phyloP scores from a whole-genome alignment of 192 early-diverging fungal species.

The Funneliformis geosporum region DNA sequence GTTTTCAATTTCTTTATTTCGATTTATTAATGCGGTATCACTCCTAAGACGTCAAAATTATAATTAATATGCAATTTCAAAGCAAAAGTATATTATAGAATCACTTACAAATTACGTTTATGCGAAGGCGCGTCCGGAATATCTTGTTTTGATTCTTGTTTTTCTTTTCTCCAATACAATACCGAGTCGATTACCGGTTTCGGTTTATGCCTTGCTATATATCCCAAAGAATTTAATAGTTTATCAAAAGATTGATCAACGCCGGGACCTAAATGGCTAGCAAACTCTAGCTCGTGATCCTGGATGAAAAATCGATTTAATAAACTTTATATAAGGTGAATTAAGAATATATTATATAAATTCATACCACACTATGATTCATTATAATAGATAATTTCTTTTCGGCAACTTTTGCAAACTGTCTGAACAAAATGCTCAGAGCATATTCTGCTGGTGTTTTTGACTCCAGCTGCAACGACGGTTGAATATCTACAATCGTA shows the following conservation, averaged over 20 bases:
- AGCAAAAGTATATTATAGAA: neutral
- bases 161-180: constrained; percentile 73
- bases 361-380: constrained; percentile 40
- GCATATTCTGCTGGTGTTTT: constrained; percentile 60
- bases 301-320: constrained; percentile 32
- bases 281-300: constrained; percentile 69
- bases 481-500: neutral
- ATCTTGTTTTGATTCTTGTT: constrained; percentile 57
- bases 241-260: constrained; percentile 83
- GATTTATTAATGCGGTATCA: constrained; percentile 37
- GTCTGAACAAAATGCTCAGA: constrained; percentile 53
- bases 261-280: constrained; percentile 59
- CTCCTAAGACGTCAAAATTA: constrained; percentile 8
- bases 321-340: constrained; percentile 19
- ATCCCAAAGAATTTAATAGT: constrained; percentile 74
- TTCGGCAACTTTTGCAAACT: constrained; percentile 63
- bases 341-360: neutral
- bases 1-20: constrained; percentile 53
- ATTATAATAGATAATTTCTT: constrained; percentile 54
- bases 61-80: neutral
- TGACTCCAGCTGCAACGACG: constrained; percentile 35
- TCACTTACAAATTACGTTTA: constrained; percentile 19
- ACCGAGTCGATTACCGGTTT: constrained; percentile 81
- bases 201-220: constrained; percentile 80
- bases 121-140: constrained; percentile 35